A percentile compares a stretch with the other conserved stretches of the same genome.
These are phyloP conservation scores for Epichloe elymi DNA, from an alignment of 2,329 filamentous ascomycete genomes.

Conservation along the genomic window DNA sequence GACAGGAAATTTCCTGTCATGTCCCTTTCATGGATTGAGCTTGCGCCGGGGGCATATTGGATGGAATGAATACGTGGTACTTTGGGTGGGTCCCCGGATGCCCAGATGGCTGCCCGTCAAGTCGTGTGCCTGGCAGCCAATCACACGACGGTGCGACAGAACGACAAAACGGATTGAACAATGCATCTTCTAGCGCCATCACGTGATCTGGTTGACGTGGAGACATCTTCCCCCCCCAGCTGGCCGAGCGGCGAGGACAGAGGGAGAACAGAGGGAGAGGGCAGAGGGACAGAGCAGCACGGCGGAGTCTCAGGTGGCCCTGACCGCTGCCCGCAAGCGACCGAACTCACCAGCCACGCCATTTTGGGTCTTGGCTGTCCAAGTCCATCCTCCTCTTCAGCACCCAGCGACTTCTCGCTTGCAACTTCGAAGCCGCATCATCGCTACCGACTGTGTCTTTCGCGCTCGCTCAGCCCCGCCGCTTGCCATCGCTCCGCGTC, in stretches of 20 bases:
- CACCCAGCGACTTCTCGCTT: background rate
- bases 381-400: background rate
- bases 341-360: slow-evolving; percentile 24
- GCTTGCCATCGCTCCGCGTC: slow-evolving; percentile 13
- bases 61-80: slow-evolving; percentile 4
- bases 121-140: background rate
- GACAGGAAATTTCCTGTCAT: background rate
- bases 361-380: slow-evolving; percentile 16
- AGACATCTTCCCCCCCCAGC: background rate
- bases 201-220: slow-evolving; percentile 4
- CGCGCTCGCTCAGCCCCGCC: slow-evolving; percentile 8
- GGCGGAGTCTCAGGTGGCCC: background rate
- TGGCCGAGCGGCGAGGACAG: no score
- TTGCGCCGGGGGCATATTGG: background rate
- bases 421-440: slow-evolving; percentile 9
- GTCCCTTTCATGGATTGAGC: background rate
- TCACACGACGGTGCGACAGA: background rate
- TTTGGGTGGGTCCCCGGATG: background rate
- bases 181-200: background rate
- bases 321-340: slow-evolving; percentile 2
- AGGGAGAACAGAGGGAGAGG: no score
- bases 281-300: no score
- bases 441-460: slow-evolving; percentile 6
- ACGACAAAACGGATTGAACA: background rate
- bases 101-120: background rate